Conservation (phyloP, 768 basidiomycete species). For the Royoungia palumana region DNA sequence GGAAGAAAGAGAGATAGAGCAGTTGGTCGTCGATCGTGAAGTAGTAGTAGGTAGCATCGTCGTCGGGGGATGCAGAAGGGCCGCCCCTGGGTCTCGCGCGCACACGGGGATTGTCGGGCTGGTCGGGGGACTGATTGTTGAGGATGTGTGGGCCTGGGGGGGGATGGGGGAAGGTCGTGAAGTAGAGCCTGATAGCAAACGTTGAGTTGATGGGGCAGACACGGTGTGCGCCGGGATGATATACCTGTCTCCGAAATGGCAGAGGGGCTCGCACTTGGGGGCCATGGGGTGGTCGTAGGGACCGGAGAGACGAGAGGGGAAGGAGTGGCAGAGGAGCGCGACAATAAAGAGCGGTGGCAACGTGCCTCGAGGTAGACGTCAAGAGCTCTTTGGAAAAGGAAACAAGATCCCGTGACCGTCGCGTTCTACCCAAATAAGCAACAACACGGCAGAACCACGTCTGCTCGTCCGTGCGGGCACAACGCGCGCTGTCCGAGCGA, state of each 20-base stretch:
- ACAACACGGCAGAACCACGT: not conserved
- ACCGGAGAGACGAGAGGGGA: not conserved
- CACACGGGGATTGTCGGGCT: slow-evolving; percentile 55
- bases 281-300: slow-evolving; percentile 28
- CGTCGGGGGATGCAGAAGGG: slow-evolving; percentile 68
- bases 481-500: not conserved
- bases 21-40: slow-evolving; percentile 93
- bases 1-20: slow-evolving; percentile 89
- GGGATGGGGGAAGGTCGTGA: slow-evolving; percentile 84
- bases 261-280: slow-evolving; percentile 67
- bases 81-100: slow-evolving; percentile 57
- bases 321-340: slow-evolving; percentile 13
- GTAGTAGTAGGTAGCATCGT: slow-evolving; percentile 77
- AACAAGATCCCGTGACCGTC: slow-evolving; percentile 36
- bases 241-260: slow-evolving; percentile 73
- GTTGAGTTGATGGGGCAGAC: slow-evolving; percentile 10
- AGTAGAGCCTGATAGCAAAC: slow-evolving; percentile 66
- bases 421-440: slow-evolving; percentile 31
- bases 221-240: slow-evolving; percentile 19
- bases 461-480: too few relatives aligned
- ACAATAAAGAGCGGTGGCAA: slow-evolving; percentile 25
- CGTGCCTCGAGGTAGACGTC: slow-evolving; percentile 30
- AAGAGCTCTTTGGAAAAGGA: slow-evolving; percentile 29
- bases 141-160: slow-evolving; percentile 61
- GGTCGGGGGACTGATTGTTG: slow-evolving; percentile 55